Percentiles rank a stretch among this genome's conserved stretches.
Evolutionary conservation across 2,329 filamentous ascomycete species (phyloP).

Genomic region (Parastagonospora nodorum): DNA sequence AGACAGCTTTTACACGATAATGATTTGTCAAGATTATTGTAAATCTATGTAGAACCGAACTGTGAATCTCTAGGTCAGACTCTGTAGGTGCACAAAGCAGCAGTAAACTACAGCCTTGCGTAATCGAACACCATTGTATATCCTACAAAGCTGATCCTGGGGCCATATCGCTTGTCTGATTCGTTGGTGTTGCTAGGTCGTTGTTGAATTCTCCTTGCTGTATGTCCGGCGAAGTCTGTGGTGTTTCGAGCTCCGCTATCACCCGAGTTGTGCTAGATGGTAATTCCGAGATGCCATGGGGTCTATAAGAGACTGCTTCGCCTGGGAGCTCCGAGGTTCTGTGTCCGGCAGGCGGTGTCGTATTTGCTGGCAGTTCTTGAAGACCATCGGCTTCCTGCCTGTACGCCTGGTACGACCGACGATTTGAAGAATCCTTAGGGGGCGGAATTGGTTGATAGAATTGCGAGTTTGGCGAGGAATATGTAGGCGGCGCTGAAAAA

Average conservation of each 20-base stretch:
- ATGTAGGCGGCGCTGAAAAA: conserved; percentile 30
- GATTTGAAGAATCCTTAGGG: conserved; percentile 10
- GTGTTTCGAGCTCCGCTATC: conserved; percentile 25
- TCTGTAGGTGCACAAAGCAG: background rate
- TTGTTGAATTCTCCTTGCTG: conserved; percentile 15
- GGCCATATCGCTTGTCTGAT: conserved; percentile 15
- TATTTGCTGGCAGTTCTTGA: conserved; percentile 24
- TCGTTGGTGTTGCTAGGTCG: conserved; percentile 13
- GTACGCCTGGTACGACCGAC: conserved; percentile 20
- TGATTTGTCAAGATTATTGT: background rate
- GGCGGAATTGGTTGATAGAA: conserved; percentile 15
- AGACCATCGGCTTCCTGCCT: conserved; percentile 16
- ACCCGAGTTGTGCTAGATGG: conserved; percentile 13
- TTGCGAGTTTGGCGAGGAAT: conserved; percentile 25
- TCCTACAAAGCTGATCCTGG: conserved; percentile 6
- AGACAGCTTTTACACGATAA: background rate
- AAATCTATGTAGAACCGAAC: background rate
- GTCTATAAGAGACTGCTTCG: conserved; percentile 7
- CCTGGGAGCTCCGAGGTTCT: conserved; percentile 33
- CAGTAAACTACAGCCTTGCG: background rate
- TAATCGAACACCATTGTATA: background rate
- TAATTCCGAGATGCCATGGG: conserved; percentile 25
- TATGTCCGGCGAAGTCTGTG: conserved; percentile 20
- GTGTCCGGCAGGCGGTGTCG: conserved; percentile 5
- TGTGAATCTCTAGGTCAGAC: background rate